Percentiles rank a stretch among this genome's conserved stretches.
Conservation (phyloP, 495 filamentous ascomycete species). For the Parmelia sp. region DNA sequence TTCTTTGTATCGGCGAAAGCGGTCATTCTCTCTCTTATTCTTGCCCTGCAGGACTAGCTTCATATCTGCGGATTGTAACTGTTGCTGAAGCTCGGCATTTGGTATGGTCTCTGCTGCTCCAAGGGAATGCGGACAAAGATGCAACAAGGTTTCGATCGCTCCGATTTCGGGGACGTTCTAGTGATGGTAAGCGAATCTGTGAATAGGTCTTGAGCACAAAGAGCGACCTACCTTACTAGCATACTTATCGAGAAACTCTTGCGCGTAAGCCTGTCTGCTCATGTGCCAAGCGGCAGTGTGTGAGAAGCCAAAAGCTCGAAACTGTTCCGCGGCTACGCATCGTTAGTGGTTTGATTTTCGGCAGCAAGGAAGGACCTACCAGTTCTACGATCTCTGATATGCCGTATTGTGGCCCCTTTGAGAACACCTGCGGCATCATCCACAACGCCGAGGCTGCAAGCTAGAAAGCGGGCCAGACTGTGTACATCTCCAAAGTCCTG, state of each 20-base stretch:
- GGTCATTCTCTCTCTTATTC: neutral
- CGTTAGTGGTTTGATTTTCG: neutral
- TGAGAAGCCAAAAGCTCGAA: conserved; percentile 39
- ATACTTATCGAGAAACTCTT: conserved; percentile 48
- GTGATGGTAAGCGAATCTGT: neutral
- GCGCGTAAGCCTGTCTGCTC: conserved; percentile 43
- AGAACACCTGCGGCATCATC: conserved; percentile 36
- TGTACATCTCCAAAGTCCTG: conserved; percentile 54
- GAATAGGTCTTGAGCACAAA: conserved; percentile 7
- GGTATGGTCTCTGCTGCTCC: neutral
- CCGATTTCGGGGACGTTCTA: conserved; percentile 3
- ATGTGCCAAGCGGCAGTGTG: conserved; percentile 48
- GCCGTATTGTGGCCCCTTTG: conserved; percentile 34
- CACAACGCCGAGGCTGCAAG: conserved; percentile 48
- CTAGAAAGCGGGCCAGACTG: conserved; percentile 48
- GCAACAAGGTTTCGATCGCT: neutral
- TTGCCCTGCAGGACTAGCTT: neutral
- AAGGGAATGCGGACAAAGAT: neutral
- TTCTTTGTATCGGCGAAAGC: neutral
- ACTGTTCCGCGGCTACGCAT: conserved; percentile 37
- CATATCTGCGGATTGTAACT: neutral
- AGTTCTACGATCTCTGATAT: conserved; percentile 33
- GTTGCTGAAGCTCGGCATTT: conserved; percentile 3
- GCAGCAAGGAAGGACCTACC: conserved; percentile 8
- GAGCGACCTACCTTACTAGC: conserved; percentile 36